Evolutionary conservation across 164 flowering plant genomes (phyloP), one percentile per base, ranked within the genome.

Genomic region (Protea cynaroides): DNA sequence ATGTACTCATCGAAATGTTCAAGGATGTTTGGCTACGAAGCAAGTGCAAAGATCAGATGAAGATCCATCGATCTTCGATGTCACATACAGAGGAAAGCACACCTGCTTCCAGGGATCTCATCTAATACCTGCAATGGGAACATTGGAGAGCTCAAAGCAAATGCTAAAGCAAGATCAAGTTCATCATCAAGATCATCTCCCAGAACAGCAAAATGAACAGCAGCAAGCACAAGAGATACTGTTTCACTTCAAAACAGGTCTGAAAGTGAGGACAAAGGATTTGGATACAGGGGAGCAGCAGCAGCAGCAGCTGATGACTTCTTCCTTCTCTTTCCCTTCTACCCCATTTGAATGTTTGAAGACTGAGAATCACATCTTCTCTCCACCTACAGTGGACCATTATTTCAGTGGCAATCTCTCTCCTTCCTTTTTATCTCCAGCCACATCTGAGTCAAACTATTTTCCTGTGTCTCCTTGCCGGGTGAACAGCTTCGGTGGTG

Each of bases 11-110:
- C 83, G 92, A 0, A 77, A 68, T 61, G 72, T 75, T 18, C 85
- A 82, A 34, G 86, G 82, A 49, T 95, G 99, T 47, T 75, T 74
- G 76, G 99, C 99, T 0, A 84, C 86, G 53, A 95, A 92, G 87
- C 97, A 85, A 73, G 97, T 95, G 62, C 99, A 95, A 60, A 81
- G 97, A 74, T 83, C 92, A 10, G 96, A 92, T 47, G 85, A 88
- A 4, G 89, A 95, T 61, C 81, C 90, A 10, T 66, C 85, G 0
- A 47, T 86, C 8, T 82, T 95, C 54, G 86, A 84, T 23, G 69
- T 95, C 71, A 91, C 93, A 0, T 95, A 95, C 77, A 72, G 83
- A 64, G 97, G 96, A 38, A 73, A 50, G 6, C 99, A 94, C 69
- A 83, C 85, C 1, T 94, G 99, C 63, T 56, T 25, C 59, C 79